Conservation (phyloP, 179 eudicot genomes). For the Beta corolliflora region DNA sequence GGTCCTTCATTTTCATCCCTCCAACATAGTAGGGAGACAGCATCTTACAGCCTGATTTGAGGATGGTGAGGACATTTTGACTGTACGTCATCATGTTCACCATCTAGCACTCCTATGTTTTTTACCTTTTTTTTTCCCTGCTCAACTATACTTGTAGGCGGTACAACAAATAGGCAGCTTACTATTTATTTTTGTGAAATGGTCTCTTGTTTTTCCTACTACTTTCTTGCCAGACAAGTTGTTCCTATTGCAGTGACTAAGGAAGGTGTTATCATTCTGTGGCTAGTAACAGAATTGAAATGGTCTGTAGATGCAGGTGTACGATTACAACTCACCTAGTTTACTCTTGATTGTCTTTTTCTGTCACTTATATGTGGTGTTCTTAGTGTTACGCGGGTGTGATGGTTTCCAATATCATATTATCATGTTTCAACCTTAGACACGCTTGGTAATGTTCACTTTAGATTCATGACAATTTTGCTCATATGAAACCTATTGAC, state of each 20-base stretch:
- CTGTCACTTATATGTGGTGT: not conserved
- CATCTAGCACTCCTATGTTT: not conserved
- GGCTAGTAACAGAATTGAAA: not conserved
- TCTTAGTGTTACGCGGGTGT: not conserved
- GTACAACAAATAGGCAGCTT: not conserved
- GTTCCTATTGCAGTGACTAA: not conserved
- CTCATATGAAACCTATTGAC: not conserved
- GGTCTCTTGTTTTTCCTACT: not conserved
- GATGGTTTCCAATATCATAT: not conserved
- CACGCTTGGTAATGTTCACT: not conserved
- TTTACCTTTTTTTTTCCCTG: not conserved
- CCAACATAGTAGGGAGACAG: not conserved
- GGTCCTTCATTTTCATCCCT: not conserved
- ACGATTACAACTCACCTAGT: not conserved
- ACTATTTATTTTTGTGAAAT: not conserved
- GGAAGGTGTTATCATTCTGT: not conserved
- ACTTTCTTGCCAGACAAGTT: not conserved
- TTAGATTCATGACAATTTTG: not conserved
- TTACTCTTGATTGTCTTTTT: not conserved
- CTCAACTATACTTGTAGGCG: not conserved
- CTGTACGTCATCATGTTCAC: not conserved
- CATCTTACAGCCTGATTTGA: not conserved
- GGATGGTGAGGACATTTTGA: slow-evolving; percentile 5
- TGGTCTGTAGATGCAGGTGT: slow-evolving; percentile 10
- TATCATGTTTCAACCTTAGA: not conserved